Percentiles rank a stretch among this genome's conserved stretches.
Evolutionary conservation across 805 yeast species (phyloP).

Genomic region (Kazachstania africana): DNA sequence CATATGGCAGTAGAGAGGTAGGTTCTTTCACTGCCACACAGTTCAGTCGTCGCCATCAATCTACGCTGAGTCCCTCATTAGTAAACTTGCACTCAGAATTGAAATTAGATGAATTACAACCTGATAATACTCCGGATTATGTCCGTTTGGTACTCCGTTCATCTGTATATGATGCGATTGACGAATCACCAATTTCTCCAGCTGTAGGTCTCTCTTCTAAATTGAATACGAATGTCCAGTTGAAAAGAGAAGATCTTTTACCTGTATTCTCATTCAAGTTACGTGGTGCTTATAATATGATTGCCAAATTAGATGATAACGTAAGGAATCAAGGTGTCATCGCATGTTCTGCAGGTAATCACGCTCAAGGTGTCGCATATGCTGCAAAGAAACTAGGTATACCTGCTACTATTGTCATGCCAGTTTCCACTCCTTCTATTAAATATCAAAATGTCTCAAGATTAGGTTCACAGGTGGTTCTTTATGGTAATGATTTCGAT

Average conservation of each 20-base stretch:
- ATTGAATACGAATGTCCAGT: slow-evolving; percentile 59
- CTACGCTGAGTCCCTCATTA: slow-evolving; percentile 11
- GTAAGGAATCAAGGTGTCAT: slow-evolving; percentile 73
- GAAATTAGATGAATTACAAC: slow-evolving; percentile 37
- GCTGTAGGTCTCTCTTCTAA: slow-evolving; percentile 68
- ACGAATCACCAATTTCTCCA: slow-evolving; percentile 73
- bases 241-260: slow-evolving; percentile 85
- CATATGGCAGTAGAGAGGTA: no score
- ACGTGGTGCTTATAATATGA: slow-evolving; percentile 96
- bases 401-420: slow-evolving; percentile 97
- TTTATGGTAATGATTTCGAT: slow-evolving; percentile 90
- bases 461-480: slow-evolving; percentile 86
- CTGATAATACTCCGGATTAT: slow-evolving; percentile 79
- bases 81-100: slow-evolving; percentile 21
- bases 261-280: slow-evolving; percentile 95
- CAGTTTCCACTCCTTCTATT: slow-evolving; percentile 90
- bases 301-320: slow-evolving; percentile 63
- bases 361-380: slow-evolving; percentile 97
- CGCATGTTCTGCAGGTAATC: slow-evolving; percentile 98
- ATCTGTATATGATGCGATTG: slow-evolving; percentile 87
- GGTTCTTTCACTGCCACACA: no score
- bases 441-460: slow-evolving; percentile 86
- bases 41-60: slow-evolving; percentile 11
- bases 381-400: slow-evolving; percentile 77
- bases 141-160: slow-evolving; percentile 83